Base-by-base conservation (phyloP, 176 grass and related monocot species). In the Neostapfia colusana region DNA sequence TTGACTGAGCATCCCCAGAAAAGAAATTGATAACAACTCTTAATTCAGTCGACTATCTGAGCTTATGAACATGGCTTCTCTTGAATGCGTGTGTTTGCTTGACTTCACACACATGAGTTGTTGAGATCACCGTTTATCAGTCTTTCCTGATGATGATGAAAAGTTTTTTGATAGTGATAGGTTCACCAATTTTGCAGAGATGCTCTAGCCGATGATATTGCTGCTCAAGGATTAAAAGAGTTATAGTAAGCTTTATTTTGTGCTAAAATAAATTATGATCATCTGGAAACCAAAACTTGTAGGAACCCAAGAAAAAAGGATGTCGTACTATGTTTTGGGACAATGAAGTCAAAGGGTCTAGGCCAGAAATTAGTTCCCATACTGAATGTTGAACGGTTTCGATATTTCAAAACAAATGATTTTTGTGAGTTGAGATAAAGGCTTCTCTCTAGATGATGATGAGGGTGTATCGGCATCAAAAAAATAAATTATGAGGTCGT, bases 1-100 rank as follows among this genome's bases (percentile, higher is more conserved):
- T 83, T 87, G 67, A 83, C 79, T 37, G 68, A 53, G 74, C 34
- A 74, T 83, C 61, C 73, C 80, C 21, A 73, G 40, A 83, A 79
- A 24, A 68, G 6, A 83, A 78, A 79, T 72, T 3, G 14, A 2
- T 87, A 44, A 35, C 5, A 53, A 21, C 68, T 82, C 65, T 67
- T 60, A 62, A 42, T 69, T 67, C 63, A 56, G 53, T 79, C 83
- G 68, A 79, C 80, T 74, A 6, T 63, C 61, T 67, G 69, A 69
- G 80, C 65, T 74, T 53, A 74, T 79, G 48, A 61, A 35, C 1
- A 8, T 53, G 41, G 34, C 14, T 78, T 83, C 31, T 50, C 38
- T 65, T 50, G 34, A 66, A 78, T 58, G 60, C 27, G 27, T 79
- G 64, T 20, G 21, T 79, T 65, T 61, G 7, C 42, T 79, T 83